A percentile compares a stretch with the other conserved stretches of the same genome.
Conservation (phyloP, 2,329 filamentous ascomycete genomes). For the Fusarium caatingaense region DNA sequence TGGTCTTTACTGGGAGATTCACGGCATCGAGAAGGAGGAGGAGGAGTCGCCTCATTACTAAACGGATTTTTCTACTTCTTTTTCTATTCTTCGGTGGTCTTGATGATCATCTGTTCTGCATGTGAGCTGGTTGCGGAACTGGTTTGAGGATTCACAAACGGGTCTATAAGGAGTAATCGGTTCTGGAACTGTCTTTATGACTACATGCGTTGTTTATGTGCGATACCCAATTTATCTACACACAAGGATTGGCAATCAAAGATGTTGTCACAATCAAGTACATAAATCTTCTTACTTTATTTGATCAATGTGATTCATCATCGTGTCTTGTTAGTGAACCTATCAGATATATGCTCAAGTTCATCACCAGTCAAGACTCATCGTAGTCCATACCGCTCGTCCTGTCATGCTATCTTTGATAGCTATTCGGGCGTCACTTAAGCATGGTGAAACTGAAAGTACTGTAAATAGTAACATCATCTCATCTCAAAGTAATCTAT, state of each 20-base stretch:
- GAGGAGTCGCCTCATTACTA: conserved; percentile 7
- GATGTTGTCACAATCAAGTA: conserved; percentile 14
- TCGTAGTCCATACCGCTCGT: background rate
- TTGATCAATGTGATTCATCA: background rate
- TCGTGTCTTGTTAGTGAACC: background rate
- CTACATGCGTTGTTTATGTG: conserved; percentile 25
- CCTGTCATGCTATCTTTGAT: background rate
- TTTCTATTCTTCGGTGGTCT: conserved; percentile 8
- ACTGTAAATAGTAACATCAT: background rate
- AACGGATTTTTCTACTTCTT: background rate
- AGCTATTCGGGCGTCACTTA: background rate
- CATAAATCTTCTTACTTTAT: background rate
- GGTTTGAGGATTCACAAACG: conserved; percentile 4
- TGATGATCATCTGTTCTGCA: conserved; percentile 7
- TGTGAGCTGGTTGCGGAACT: background rate
- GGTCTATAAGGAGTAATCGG: background rate
- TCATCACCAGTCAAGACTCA: background rate
- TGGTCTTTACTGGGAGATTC: conserved; percentile 36
- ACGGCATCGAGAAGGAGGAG: conserved; percentile 1
- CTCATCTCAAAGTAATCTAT: background rate
- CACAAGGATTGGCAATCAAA: conserved; percentile 10
- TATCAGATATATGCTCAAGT: background rate
- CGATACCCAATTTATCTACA: conserved; percentile 32
- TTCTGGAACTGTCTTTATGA: conserved; percentile 28
- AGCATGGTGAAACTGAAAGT: background rate